Base-by-base conservation (phyloP, 2,329 filamentous ascomycete species). In the Fusarium keratoplasticum region DNA sequence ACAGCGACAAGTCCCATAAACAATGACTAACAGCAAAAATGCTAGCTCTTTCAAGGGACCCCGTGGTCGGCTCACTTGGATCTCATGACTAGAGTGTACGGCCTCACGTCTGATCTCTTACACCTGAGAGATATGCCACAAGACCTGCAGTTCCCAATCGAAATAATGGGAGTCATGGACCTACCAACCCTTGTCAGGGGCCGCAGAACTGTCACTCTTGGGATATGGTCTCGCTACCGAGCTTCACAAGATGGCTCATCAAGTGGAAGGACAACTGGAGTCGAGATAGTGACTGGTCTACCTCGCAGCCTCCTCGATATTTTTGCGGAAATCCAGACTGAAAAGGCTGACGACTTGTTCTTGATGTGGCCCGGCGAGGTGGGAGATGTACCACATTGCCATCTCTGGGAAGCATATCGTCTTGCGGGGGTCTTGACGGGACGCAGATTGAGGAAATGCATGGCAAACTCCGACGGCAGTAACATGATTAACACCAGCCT, bases 381-480 rank as follows among this genome's bases (percentile, higher is more conserved):
- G 7, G 79, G 79, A 0, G 68, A 77, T 35, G 64, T 79, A 25
- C 74, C 76, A 2, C 78, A 80, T 27, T 76, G 73, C 31, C 78
- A 80, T 36, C 70, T 80, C 4, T 81, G 79, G 79, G 79, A 81
- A 20, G 70, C 77, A 0, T 80, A 75, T 64, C 74, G 79, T 1
- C 38, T 78, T 27, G 63, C 79, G 3, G 79, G 77, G 0, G 70
- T 81, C 4, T 22, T 81, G 6, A 66, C 76, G 6, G 50, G 55
- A n/a, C 76, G 78, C 2, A 60, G 77, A 13, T 54, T 66, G 14
- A 71, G 57, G 18, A 66, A 11, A 25, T 59, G 22, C 33, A 27
- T 40, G 5, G 35, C 35, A 25, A 31, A 13, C 6, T 25, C 16
- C 11, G 22, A 40, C 35, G 16, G 16, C 35, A 27, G 42, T 50